Evolutionary conservation across 2,329 filamentous ascomycete species (phyloP).

Genomic region (Lanzia echinophila): DNA sequence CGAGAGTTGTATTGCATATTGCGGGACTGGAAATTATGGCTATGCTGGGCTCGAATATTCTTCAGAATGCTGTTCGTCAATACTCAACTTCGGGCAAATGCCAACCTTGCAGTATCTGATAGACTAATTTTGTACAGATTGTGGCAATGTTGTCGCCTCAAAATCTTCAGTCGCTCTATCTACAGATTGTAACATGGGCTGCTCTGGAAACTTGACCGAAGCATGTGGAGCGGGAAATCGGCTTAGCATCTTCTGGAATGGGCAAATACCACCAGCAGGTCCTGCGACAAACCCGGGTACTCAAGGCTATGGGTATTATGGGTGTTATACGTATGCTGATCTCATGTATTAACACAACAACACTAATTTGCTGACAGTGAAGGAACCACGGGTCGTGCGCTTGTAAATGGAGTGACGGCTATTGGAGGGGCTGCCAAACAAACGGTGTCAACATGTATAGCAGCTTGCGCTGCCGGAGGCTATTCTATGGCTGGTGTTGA

Average conservation of each 20-base stretch:
- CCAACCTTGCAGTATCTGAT: not conserved
- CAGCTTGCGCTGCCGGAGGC: too few species aligned
- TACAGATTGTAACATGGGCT: conserved; percentile 25
- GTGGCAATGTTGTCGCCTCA: conserved; percentile 16
- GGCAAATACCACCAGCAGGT: conserved; percentile 13
- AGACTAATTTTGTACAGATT: conserved; percentile 11
- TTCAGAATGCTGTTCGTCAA: conserved; percentile 24
- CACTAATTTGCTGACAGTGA: too few species aligned
- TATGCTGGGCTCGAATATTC: conserved; percentile 25
- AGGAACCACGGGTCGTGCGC: too few species aligned
- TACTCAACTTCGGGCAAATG: not conserved
- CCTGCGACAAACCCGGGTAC: conserved; percentile 22
- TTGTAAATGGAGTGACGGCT: too few species aligned
- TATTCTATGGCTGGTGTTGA: too few species aligned
- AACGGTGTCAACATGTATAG: too few species aligned
- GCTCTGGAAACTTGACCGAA: conserved; percentile 23
- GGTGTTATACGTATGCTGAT: too few species aligned
- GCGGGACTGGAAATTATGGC: conserved; percentile 15
- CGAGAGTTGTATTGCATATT: conserved; percentile 22
- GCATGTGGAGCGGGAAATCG: conserved; percentile 23
- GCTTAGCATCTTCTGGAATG: conserved; percentile 24
- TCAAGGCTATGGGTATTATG: too few species aligned
- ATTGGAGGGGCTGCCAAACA: too few species aligned
- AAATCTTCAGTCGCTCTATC: conserved; percentile 9
- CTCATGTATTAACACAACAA: too few species aligned